Evolutionary conservation across 1,284 basidiomycete species (phyloP).

Genomic region (Pyrrhoderma lamaoense): DNA sequence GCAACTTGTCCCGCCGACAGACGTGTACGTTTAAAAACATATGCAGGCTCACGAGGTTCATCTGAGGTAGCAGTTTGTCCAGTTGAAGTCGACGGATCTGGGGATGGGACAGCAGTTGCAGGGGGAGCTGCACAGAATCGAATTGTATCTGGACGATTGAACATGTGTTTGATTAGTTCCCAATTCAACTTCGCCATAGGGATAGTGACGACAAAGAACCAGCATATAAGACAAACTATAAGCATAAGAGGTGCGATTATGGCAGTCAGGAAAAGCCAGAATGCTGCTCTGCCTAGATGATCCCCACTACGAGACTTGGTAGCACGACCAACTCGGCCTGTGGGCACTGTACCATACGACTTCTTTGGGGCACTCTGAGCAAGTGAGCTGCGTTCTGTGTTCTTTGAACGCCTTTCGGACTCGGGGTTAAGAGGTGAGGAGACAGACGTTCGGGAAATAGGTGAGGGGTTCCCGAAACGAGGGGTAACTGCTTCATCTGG

Average conservation of each 20-base stretch:
- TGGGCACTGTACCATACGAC: too few species aligned
- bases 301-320: constrained; percentile 27
- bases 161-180: constrained; percentile 84
- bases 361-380: constrained; percentile 36
- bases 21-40: constrained; percentile 52
- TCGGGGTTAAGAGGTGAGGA: constrained; percentile 14
- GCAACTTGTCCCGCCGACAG: constrained; percentile 67
- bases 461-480: constrained; percentile 20
- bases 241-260: constrained; percentile 89
- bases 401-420: constrained; percentile 12
- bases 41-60: constrained; percentile 23
- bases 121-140: constrained; percentile 85
- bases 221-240: constrained; percentile 81
- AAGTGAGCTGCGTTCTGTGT: constrained; percentile 30
- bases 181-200: constrained; percentile 98
- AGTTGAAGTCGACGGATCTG: constrained; percentile 22
- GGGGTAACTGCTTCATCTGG: constrained; percentile 26
- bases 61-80: constrained; percentile 24
- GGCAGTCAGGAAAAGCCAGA: constrained; percentile 70
- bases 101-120: constrained; percentile 42
- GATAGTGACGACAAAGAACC: constrained; percentile 89
- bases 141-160: constrained; percentile 75
- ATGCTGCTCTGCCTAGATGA: constrained; percentile 63
- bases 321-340: too few species aligned
- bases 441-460: constrained; percentile 23